These are phyloP conservation scores for Aspergillus mulundensis DNA, from an alignment of 495 filamentous ascomycete genomes.

Conservation along the genomic window DNA sequence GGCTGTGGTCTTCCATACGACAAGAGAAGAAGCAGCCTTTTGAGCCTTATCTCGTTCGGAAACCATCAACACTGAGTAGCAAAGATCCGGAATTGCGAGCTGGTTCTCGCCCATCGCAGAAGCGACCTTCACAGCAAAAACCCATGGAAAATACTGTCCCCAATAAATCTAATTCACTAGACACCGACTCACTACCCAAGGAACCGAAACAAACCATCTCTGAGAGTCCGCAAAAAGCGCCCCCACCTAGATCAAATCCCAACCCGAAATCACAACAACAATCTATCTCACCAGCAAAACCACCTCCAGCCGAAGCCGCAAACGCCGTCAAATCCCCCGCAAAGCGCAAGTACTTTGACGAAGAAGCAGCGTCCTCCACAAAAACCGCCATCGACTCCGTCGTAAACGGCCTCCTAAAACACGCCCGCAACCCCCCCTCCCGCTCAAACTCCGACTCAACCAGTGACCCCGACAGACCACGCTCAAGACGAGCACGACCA, in stretches of 20 bases:
- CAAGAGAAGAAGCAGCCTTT: constrained; percentile 50
- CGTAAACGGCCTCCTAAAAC: constrained; percentile 36
- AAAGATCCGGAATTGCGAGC: constrained; percentile 21
- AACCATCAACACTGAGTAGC: constrained; percentile 23
- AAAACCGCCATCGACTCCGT: constrained; percentile 34
- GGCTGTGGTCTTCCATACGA: constrained; percentile 80
- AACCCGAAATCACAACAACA: constrained; percentile 10
- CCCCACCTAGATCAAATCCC: not conserved
- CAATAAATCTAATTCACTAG: constrained; percentile 20
- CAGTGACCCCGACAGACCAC: constrained; percentile 10
- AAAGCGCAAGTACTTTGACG: constrained; percentile 19
- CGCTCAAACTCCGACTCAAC: constrained; percentile 17
- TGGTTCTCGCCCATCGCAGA: constrained; percentile 16
- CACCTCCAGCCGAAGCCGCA: constrained; percentile 10
- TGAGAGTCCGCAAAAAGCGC: not conserved
- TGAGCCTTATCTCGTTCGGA: constrained; percentile 40
- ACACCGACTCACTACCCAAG: constrained; percentile 17
- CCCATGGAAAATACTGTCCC: not conserved
- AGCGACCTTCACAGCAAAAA: constrained; percentile 1
- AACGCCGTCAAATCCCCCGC: not conserved
- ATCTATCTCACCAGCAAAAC: constrained; percentile 27
- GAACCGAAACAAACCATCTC: not conserved
- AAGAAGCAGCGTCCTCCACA: constrained; percentile 9
- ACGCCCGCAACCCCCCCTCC: constrained; percentile 39
- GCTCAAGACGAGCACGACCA: constrained; percentile 32